Conservation (phyloP, 495 filamentous ascomycete species). For the Penicillium herquei region DNA sequence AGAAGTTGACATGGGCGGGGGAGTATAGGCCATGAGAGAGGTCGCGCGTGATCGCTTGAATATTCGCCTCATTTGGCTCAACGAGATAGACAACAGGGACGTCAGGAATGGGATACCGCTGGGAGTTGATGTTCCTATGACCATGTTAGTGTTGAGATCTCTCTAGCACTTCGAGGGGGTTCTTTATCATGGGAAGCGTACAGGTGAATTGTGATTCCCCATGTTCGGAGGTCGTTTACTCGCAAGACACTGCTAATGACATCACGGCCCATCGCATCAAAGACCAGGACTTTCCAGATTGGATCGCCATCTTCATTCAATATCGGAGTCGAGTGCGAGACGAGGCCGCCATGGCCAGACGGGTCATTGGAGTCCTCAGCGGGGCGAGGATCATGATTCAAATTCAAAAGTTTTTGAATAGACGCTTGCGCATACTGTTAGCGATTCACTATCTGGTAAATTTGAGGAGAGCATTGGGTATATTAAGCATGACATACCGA, state of each 20-base stretch:
- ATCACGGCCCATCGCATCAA: conserved; percentile 67
- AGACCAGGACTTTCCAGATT: conserved; percentile 72
- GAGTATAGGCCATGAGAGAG: conserved; percentile 86
- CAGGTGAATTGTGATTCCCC: conserved; percentile 98
- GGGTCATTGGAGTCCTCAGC: conserved; percentile 58
- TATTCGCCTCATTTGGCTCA: conserved; percentile 79
- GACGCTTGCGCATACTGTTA: conserved; percentile 62
- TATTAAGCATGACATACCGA: conserved; percentile 61
- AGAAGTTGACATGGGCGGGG: conserved; percentile 94
- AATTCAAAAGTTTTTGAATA: conserved; percentile 91
- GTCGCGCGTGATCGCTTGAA: conserved; percentile 81
- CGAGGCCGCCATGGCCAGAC: conserved; percentile 53
- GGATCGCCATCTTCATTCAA: conserved; percentile 84
- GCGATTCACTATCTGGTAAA: conserved; percentile 13
- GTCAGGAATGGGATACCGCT: conserved; percentile 89
- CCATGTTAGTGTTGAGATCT: conserved; percentile 11
- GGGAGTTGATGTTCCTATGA: conserved; percentile 71
- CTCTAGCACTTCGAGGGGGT: not conserved
- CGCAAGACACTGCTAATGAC: conserved; percentile 91
- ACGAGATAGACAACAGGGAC: conserved; percentile 95
- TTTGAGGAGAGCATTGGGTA: conserved; percentile 45
- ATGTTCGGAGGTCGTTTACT: conserved; percentile 86
- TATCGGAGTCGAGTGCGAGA: conserved; percentile 72
- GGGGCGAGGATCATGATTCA: conserved; percentile 70
- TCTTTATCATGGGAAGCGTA: conserved; percentile 32